Conservation (phyloP, 345 rosid genomes). For the Melaleuca alternifolia region DNA sequence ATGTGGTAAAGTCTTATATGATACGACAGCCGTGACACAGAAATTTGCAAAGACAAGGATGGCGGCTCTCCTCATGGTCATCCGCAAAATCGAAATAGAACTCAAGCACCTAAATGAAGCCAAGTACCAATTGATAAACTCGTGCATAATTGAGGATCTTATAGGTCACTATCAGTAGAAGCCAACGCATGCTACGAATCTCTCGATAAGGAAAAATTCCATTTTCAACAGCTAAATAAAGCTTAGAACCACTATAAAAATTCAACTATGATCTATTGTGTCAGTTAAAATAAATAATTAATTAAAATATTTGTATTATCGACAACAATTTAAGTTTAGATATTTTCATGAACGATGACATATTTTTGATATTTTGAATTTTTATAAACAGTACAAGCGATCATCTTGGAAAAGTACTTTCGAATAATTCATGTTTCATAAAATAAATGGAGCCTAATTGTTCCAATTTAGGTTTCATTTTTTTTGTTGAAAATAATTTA, state of each 20-base stretch:
- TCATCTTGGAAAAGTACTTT: no score
- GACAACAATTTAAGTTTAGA: no score
- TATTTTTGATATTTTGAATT: no score
- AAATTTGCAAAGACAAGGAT: not conserved
- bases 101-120: not conserved
- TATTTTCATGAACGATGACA: no score
- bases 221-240: not conserved
- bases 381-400: no score
- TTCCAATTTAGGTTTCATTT: no score
- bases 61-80: not conserved
- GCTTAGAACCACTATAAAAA: not conserved
- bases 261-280: no score
- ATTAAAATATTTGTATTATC: no score
- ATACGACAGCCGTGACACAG: not conserved
- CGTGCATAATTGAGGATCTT: not conserved
- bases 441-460: no score
- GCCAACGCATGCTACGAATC: not conserved
- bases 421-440: no score
- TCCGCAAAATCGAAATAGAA: not conserved
- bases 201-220: not conserved
- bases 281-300: no score
- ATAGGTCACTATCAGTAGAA: not conserved
- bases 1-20: not conserved
- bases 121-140: not conserved
- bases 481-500: no score